Base-by-base conservation (phyloP, 1,139 yeast genomes). In the Debaryomyces subglobosus region DNA sequence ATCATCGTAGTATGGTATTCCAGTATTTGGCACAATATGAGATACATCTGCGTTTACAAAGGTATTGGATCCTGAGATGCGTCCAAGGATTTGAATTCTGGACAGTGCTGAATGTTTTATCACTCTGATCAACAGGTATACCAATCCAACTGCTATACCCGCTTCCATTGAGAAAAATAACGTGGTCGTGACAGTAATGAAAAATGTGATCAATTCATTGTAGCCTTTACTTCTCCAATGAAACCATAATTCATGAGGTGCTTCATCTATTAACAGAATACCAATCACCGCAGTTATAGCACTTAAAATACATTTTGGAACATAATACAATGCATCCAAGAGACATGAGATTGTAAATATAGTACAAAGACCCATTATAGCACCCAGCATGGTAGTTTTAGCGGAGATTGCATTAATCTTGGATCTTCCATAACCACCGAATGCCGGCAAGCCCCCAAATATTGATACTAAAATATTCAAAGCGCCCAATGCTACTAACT, bases 351-450 rank as follows among this genome's bases (percentile, higher is more conserved):
- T 81, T 3, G 91, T 84, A 13, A 89, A 56, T 39, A 91, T 65
- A 0, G 97, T 86, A 13, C 85, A 76, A 0, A 81, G 27, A 0
- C 96, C 95, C 85, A 92, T 86, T 5, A 89, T 80, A 2, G 85
- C 83, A 0, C 96, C 96, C 39, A 96, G 82, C 67, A 87, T 73
- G 5, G 95, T 94, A 0, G 97, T 88, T 55, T 83, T 83, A 0
- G 96, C 98, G 9, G 94, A 84, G 42, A 90, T 73, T 1, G 94
- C 89, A 67, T 94, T 94, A 50, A 94, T 85, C 60, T 89, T 92
- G 33, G 96, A 86, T 62, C 99, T 79, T 1, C 97, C 98, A 62
- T 94, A 94, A 0, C 99, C 98, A 2, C 99, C 99, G 74, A 92
- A 92, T 0, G 96, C 84, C 0, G 99, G 98, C 12, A 94, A 71